Evolutionary conservation across 2,329 filamentous ascomycete genomes (phyloP), one percentile per base, ranked within the genome.

Genomic region (Hypoxylon rubiginosum): DNA sequence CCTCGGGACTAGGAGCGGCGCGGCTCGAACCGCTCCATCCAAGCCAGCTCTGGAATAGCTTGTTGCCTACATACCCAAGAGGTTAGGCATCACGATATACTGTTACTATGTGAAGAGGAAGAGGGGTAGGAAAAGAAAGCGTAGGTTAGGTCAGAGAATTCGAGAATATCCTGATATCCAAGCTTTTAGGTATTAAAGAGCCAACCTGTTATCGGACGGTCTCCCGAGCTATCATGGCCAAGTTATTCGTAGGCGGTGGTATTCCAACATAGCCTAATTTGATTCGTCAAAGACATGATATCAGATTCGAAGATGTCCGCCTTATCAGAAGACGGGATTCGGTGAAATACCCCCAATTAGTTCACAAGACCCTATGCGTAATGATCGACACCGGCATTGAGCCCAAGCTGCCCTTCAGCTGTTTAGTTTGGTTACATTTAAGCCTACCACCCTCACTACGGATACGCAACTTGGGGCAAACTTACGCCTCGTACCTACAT

Each of bases 21-120:
- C 50, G 50, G 63, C 36, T 55, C 54, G 63, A 62, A 56, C 58
- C 58, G 54, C 50, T 32, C 54, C 36, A 56, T 17, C 6, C 26
- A 52, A 19, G 9, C 39, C 30, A 11, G 43, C 30, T 30, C 32
- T 21, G 15, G 28, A 48, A 49, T 32, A 28, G 17, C 32, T 34
- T 50, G 26, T 13, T 39, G 13, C 6, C 15, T 15, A 21, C 17
- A n/a, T 34, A 24, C n/a, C 30, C 17, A 32, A 36, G 17, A 13
- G 9, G 15, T n/a, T 30, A n/a, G 26, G 8, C n/a, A 26, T 50
- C n/a, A 32, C 49, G 11, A 32, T 52, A 15, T 32, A n/a, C n/a
- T 21, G 17, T 30, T 36, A 52, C 8, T 15, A 36, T 50, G 49
- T 21, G 32, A 52, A 21, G 28, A 36, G 11, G 28, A 39, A 21